Evolutionary conservation across 805 yeast species (phyloP), one percentile per base, ranked within the genome.

Genomic region (Priceomyces medius): DNA sequence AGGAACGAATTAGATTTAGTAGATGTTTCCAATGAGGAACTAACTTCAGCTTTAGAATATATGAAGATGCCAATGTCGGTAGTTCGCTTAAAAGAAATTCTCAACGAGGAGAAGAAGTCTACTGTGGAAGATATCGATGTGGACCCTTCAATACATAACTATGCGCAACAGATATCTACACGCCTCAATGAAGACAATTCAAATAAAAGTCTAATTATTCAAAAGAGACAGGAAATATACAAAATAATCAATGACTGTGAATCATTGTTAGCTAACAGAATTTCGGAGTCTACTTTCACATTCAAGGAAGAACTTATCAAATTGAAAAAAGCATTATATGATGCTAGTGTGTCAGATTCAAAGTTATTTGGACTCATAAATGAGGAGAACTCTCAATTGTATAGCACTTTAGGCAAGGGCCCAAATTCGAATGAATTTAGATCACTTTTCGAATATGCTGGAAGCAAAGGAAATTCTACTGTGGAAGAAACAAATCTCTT

Each of bases 1-100:
- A 76, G 98, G 53, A 73, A 68, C 32, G 89, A 88, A 54, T 73
- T 81, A 34, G 97, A 90, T 45, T 74, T 74, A 45, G 76, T 80
- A 17, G 90, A 86, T 42, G 76, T 89, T 7, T 84, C 95, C 0
- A 80, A 88, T 53, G 85, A 87, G 59, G 93, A 90, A 55, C 73
- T 85, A 36, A 62, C 73, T 2, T 86, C 96, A 1, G 87, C 87
- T 7, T 71, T 89, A 43, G 98, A 89, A 53, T 88, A 77, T 51
- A 74, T 88, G 49, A 83, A 83, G 42, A 68, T 91, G 41, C 96
- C 97, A 2, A 72, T 71, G 33, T 76, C 86, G 2, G 61, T 87
- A 26, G 73, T 66, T 12, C 80, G 76, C 17, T 57, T 87, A 31
- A 79, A 77, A 46, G 65, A 65, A 42, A 57, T 67, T n/a, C 50